A percentile compares a stretch with the other conserved stretches of the same genome.
These are phyloP conservation scores for Exophiala bonariae DNA, from an alignment of 2,329 filamentous ascomycete species.

Conservation along the genomic window DNA sequence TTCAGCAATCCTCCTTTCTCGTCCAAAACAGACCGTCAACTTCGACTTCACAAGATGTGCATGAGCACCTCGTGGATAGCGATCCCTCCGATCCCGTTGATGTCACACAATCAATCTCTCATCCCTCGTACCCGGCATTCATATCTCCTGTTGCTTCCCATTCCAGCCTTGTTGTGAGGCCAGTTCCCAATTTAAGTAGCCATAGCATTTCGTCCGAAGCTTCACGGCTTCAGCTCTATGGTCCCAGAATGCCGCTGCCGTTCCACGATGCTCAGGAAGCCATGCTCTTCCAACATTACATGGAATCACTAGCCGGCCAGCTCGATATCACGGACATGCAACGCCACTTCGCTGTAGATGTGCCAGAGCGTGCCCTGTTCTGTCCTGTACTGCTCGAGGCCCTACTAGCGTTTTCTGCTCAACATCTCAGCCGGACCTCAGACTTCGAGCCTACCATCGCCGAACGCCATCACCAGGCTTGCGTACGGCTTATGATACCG, in stretches of 20 bases:
- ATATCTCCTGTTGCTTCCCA: too few relatives aligned
- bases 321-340: slow-evolving; percentile 31
- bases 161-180: too few relatives aligned
- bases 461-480: slow-evolving; percentile 43
- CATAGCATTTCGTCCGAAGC: too few relatives aligned
- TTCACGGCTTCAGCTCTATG: not conserved
- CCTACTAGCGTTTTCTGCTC: slow-evolving; percentile 43
- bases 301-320: slow-evolving; percentile 15
- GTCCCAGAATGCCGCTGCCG: slow-evolving; percentile 3
- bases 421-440: slow-evolving; percentile 41
- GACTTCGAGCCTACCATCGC: slow-evolving; percentile 42
- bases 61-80: too few relatives aligned
- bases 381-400: slow-evolving; percentile 41
- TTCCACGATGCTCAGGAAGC: slow-evolving; percentile 11
- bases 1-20: not conserved
- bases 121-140: too few relatives aligned
- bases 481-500: slow-evolving; percentile 42
- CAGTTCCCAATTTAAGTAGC: too few relatives aligned
- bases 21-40: too few relatives aligned
- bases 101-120: too few relatives aligned
- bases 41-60: too few relatives aligned
- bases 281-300: not conserved
- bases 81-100: too few relatives aligned
- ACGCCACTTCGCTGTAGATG: slow-evolving; percentile 31
- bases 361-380: slow-evolving; percentile 26